Evolutionary conservation across 805 yeast genomes (phyloP), one percentile per base, ranked within the genome.

Genomic region (Ascoidea asiatica): DNA sequence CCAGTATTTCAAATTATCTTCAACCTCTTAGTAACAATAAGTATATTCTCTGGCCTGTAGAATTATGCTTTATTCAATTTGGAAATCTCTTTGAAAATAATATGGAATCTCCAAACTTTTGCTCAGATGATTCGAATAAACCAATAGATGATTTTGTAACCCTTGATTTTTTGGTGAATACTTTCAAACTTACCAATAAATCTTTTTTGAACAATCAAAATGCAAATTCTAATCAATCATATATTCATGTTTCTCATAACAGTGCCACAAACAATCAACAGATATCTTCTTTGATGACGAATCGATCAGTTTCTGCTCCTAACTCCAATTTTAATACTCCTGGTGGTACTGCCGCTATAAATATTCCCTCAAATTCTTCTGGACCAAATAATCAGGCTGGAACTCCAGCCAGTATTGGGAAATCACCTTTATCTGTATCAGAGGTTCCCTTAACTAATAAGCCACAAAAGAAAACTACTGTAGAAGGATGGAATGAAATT

Each of bases 11-110:
- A 11, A 65, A 67, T 20, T 82, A 73, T 56, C 64, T 79, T 40
- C 65, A 63, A 42, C 64, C 69, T 0, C 76, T 75, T 3, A 67
- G 65, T 23, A 73, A 72, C 50, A 66, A 65, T 21, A 78, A 79
- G 53, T 75, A 67, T 45, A 72, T 83, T 1, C 59, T 76, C 39
- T 84, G 94, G 94, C 94, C 94, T 0, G 61, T 80, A 53, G 74
- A 72, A 40, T 61, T 83, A 19, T 80, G 89, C 53, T 65, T 74
- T 46, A 63, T 75, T 4, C 92, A 83, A 54, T 62, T 69, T 44
- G 73, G 53, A 1, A 49, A 48, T 4, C 8, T 11, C n/a, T 22
- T 5, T 5, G 21, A 17, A n/a, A n/a, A n/a, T n/a, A n/a, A n/a
- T n/a, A n/a, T n/a, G n/a, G n/a, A n/a, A n/a, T n/a, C n/a, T n/a